phyloP scores from a whole-genome alignment of 2,329 filamentous ascomycete genomes.

The Fusarium sp. region DNA sequence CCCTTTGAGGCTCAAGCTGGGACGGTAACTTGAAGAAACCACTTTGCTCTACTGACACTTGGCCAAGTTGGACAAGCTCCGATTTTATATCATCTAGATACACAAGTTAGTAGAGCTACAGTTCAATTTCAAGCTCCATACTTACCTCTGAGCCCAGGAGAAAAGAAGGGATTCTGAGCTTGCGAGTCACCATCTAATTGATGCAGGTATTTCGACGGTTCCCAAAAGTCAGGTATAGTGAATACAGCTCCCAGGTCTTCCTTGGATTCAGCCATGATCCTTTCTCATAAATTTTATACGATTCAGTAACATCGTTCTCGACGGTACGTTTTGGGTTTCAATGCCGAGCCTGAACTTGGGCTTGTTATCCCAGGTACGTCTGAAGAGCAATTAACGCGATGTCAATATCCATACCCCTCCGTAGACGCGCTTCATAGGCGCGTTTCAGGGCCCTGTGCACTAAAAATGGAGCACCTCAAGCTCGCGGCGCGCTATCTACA shows the following conservation, averaged over 20 bases:
- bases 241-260: constrained; percentile 68
- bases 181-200: constrained; percentile 34
- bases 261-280: constrained; percentile 53
- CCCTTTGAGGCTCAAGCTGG: constrained; percentile 22
- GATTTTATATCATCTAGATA: constrained; percentile 24
- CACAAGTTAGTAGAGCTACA: not conserved
- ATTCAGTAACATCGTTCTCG: constrained; percentile 23
- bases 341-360: not conserved
- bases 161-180: constrained; percentile 56
- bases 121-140: not conserved
- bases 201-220: constrained; percentile 63
- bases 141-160: constrained; percentile 52
- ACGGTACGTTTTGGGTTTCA: not conserved
- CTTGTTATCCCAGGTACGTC: not conserved
- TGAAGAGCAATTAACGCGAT: constrained; percentile 31
- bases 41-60: constrained; percentile 39
- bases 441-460: constrained; percentile 26
- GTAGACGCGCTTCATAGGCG: constrained; percentile 36
- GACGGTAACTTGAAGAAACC: constrained; percentile 50
- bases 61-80: constrained; percentile 31
- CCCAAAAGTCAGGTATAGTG: constrained; percentile 71
- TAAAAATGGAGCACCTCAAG: constrained; percentile 13
- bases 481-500: not conserved
- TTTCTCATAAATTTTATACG: not conserved
- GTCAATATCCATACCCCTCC: constrained; percentile 9